Base-by-base conservation (phyloP, 306 rosid species). In the Heteromeles arbutifolia region DNA sequence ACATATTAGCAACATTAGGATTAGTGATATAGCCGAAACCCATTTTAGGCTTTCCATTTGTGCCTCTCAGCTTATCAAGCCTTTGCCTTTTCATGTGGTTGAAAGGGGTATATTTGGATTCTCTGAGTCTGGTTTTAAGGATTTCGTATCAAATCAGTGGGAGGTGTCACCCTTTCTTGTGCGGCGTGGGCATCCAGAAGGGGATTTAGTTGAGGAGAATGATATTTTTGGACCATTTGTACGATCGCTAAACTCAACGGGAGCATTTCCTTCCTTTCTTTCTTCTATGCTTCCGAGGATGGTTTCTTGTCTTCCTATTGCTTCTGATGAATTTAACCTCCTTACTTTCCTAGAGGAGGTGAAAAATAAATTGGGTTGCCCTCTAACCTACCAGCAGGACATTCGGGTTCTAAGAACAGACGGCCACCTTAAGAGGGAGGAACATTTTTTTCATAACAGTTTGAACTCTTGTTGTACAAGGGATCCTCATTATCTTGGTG, bases 261-360 rank as follows among this genome's bases (percentile, higher is more conserved):
- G 79, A 64, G n/a, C 69, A 14, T 79, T 58, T 81, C 84, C 91
- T 56, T 86, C 87, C 80, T 85, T 86, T 62, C 69, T 93, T 71
- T 82, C 90, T 59, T 75, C 92, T 37, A 73, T 84, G 62, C 91
- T 90, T 80, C 84, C 32, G 57, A 84, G 78, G 71, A 71, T 83
- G 24, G 89, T 86, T 80, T 88, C 98, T 72, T 93, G 96, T 86
- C 84, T 84, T 50, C 98, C 96, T 54, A 85, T 89, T 81, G 89
- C 93, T 79, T 89, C 93, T 22, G 97, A 90, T 82, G 98, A 93
- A 81, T 74, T 85, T 12, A 84, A 86, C 74, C 86, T 90, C 66
- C 85, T 85, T 65, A 77, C 77, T 78, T 93, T 89, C 75, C 64
- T 93, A 74, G 85, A 79, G 65, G 96, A 90, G 80, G 90, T 77